A percentile compares a stretch with the other conserved stretches of the same genome.
Conservation (phyloP, 441 rosid species). For the Kokia cookei region DNA sequence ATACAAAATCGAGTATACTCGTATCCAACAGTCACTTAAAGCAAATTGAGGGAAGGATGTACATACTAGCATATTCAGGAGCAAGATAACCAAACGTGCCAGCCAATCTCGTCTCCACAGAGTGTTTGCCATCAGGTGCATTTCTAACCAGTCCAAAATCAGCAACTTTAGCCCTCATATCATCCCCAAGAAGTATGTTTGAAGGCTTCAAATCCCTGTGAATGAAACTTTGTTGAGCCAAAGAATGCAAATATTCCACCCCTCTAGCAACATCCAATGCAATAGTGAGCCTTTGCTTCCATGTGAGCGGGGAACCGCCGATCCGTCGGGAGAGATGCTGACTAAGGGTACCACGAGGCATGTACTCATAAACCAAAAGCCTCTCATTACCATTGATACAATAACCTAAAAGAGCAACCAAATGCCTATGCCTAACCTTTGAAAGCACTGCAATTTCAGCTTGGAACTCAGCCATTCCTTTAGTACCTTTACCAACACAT, state of each 20-base stretch:
- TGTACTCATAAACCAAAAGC: slow-evolving; percentile 81
- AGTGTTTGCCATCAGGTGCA: slow-evolving; percentile 81
- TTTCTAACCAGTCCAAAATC: slow-evolving; percentile 89
- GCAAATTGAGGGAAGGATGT: background rate
- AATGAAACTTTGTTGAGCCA: slow-evolving; percentile 87
- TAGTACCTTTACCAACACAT: slow-evolving; percentile 43
- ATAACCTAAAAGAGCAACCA: slow-evolving; percentile 80
- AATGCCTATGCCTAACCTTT: slow-evolving; percentile 83
- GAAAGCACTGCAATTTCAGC: slow-evolving; percentile 84
- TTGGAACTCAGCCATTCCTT: slow-evolving; percentile 75
- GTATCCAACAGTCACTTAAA: background rate
- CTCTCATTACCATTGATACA: slow-evolving; percentile 83
- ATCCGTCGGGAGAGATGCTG: slow-evolving; percentile 60
- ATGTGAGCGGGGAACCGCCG: slow-evolving; percentile 40
- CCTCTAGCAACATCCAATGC: slow-evolving; percentile 88
- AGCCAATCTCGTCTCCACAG: slow-evolving; percentile 75
- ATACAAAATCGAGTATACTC: background rate
- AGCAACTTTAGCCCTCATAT: slow-evolving; percentile 92
- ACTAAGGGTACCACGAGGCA: slow-evolving; percentile 81
- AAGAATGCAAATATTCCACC: slow-evolving; percentile 79
- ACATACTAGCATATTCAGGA: slow-evolving; percentile 82
- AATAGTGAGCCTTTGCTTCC: slow-evolving; percentile 77
- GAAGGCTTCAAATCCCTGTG: slow-evolving; percentile 89
- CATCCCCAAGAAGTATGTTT: slow-evolving; percentile 84
- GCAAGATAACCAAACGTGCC: slow-evolving; percentile 96